phyloP scores from a whole-genome alignment of 2,329 filamentous ascomycete species.

The Chaetomium sp. region DNA sequence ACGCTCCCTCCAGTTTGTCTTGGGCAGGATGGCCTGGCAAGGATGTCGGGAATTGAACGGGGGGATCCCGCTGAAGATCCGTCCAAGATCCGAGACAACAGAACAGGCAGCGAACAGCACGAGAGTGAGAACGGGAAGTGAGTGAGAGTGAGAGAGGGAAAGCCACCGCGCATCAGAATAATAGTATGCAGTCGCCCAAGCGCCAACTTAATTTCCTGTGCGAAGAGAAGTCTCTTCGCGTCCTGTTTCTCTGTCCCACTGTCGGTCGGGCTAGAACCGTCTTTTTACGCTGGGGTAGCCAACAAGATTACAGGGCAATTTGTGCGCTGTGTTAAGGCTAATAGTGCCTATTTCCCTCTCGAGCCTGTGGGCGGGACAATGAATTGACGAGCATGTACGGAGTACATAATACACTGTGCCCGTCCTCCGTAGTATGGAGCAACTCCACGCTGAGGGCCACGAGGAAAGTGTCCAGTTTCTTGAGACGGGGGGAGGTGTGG shows the following conservation, averaged over 20 bases:
- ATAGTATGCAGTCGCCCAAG: not conserved
- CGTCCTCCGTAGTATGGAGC: too few relatives aligned
- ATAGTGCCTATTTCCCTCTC: constrained; percentile 5
- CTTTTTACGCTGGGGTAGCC: not conserved
- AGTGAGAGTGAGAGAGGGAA: not conserved
- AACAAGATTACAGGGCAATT: constrained; percentile 7
- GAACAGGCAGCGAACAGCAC: not conserved
- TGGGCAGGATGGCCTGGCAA: not conserved
- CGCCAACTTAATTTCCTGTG: too few relatives aligned
- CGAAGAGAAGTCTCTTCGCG: too few relatives aligned
- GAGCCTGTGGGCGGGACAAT: constrained; percentile 12
- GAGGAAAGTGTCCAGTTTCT: not conserved
- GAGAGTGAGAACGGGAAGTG: too few relatives aligned
- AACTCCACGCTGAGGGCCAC: not conserved
- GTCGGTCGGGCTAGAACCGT: constrained; percentile 3
- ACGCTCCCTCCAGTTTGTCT: too few relatives aligned
- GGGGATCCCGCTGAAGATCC: constrained; percentile 12
- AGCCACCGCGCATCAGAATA: constrained; percentile 19
- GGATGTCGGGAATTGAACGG: constrained; percentile 16
- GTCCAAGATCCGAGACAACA: constrained; percentile 16
- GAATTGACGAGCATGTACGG: constrained; percentile 12
- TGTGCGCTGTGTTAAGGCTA: constrained; percentile 19
- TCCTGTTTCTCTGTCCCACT: not conserved
- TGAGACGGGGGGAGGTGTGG: not conserved
- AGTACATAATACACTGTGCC: constrained; percentile 6